Evolutionary conservation across 495 filamentous ascomycete species (phyloP), one percentile per base, ranked within the genome.

Genomic region (Aspergillus kassunensis): DNA sequence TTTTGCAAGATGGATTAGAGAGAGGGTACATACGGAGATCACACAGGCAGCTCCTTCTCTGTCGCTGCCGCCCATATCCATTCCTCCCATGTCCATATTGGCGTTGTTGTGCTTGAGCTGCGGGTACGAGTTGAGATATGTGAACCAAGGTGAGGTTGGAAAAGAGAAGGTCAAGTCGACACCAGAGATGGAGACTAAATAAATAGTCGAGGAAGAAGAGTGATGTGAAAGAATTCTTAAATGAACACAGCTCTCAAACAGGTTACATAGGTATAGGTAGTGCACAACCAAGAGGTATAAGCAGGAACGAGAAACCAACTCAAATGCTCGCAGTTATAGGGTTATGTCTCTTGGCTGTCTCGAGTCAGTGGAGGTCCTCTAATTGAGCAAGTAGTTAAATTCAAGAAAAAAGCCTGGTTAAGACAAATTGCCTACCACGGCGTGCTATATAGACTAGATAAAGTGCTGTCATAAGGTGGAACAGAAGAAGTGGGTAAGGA

Each of bases 21-120:
- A 10, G 19, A 11, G 12, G 25, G 8, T 19, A 62, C 49, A 49
- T 48, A 75, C 74, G 11, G 74, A 75, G 44, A 79, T 72, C 50
- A 76, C 67, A 65, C 74, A 78, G 25, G 33, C 51, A 33, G 48
- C 25, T n/a, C 41, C 40, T 29, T 21, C 24, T 33, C 27, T 25
- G 18, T 10, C 15, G 36, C 42, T 8, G 24, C 24, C 59, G 39
- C 59, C 56, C 54, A 54, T 59, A 23, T 51, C 48, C 48, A 51
- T 51, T 20, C 51, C 53, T 11, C 49, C 50, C 61, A 44, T 44
- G 18, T 41, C 52, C 52, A 55, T 55, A 23, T 3, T 42, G 39
- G 3, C 37, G 20, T 21, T n/a, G n/a, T n/a, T n/a, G n/a, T n/a
- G n/a, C n/a, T n/a, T n/a, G n/a, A n/a, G n/a, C n/a, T n/a, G n/a